phyloP scores from a whole-genome alignment of 2,329 filamentous ascomycete species.

The Calonectria leucothoes region DNA sequence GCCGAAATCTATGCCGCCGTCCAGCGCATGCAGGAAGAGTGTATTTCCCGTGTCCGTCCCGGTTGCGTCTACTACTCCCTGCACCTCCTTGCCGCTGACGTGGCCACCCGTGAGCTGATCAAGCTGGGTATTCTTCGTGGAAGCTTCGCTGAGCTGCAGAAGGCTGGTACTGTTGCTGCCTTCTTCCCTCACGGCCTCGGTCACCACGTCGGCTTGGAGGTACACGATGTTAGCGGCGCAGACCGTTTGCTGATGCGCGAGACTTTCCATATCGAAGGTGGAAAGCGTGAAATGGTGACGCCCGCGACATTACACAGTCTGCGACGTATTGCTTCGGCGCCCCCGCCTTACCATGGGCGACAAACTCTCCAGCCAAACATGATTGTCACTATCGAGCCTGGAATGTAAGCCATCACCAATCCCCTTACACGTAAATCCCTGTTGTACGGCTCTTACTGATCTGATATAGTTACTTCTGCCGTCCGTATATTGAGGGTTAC shows the following conservation, averaged over 20 bases:
- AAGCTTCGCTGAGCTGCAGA: slow-evolving; percentile 66
- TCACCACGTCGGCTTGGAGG: slow-evolving; percentile 74
- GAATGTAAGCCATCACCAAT: slow-evolving; percentile 61
- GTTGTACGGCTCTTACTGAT: slow-evolving; percentile 7
- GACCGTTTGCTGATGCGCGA: slow-evolving; percentile 49
- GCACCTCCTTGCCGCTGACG: slow-evolving; percentile 77
- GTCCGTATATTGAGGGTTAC: slow-evolving; percentile 77
- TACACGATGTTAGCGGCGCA: slow-evolving; percentile 67
- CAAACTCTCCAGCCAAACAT: slow-evolving; percentile 68
- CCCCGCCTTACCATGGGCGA: slow-evolving; percentile 46
- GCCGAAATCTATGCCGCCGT: slow-evolving; percentile 82
- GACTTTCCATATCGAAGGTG: slow-evolving; percentile 45
- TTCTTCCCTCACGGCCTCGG: slow-evolving; percentile 76
- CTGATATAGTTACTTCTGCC: slow-evolving; percentile 74
- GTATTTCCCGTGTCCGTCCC: slow-evolving; percentile 75
- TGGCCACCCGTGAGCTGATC: slow-evolving; percentile 78
- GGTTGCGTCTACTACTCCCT: slow-evolving; percentile 78
- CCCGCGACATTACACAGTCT: slow-evolving; percentile 49
- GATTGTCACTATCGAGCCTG: slow-evolving; percentile 84
- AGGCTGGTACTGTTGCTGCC: slow-evolving; percentile 65
- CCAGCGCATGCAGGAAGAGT: slow-evolving; percentile 81
- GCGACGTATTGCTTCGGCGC: slow-evolving; percentile 34
- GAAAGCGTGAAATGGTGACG: slow-evolving; percentile 56
- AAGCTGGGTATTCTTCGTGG: slow-evolving; percentile 78
- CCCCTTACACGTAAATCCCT: background rate